phyloP scores from a whole-genome alignment of 345 rosid species.

The Jatropha curcas region DNA sequence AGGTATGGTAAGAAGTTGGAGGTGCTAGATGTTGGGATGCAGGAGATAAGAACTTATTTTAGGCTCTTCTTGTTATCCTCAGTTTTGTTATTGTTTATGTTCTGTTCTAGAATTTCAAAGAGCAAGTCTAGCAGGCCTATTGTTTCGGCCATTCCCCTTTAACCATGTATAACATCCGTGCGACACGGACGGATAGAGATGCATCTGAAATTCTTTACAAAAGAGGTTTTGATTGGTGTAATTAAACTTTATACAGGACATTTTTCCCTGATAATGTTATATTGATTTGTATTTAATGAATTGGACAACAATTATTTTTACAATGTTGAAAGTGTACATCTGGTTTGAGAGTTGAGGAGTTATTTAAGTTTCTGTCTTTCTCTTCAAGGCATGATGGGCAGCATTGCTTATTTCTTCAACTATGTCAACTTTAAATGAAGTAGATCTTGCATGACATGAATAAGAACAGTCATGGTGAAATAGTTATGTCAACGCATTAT shows the following conservation, averaged over 20 bases:
- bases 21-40: conserved; percentile 91
- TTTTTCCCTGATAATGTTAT: background rate
- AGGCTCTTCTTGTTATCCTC: conserved; percentile 92
- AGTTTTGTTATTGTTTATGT: conserved; percentile 78
- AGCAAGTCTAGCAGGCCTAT: conserved; percentile 64
- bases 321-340: too few relatives aligned
- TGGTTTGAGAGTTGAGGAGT: too few relatives aligned
- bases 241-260: background rate
- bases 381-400: too few relatives aligned
- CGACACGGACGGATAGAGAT: background rate
- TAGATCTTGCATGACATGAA: background rate
- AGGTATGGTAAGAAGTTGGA: conserved; percentile 85
- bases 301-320: background rate
- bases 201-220: conserved; percentile 18
- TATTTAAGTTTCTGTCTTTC: too few relatives aligned
- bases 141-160: conserved; percentile 31
- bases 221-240: conserved; percentile 16
- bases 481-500: too few relatives aligned
- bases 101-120: conserved; percentile 91
- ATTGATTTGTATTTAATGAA: background rate
- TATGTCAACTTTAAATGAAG: too few relatives aligned
- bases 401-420: too few relatives aligned
- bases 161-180: background rate
- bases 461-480: too few relatives aligned
- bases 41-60: conserved; percentile 92